Conservation (phyloP, 1,139 yeast species). For the Suhomyces taliae region DNA sequence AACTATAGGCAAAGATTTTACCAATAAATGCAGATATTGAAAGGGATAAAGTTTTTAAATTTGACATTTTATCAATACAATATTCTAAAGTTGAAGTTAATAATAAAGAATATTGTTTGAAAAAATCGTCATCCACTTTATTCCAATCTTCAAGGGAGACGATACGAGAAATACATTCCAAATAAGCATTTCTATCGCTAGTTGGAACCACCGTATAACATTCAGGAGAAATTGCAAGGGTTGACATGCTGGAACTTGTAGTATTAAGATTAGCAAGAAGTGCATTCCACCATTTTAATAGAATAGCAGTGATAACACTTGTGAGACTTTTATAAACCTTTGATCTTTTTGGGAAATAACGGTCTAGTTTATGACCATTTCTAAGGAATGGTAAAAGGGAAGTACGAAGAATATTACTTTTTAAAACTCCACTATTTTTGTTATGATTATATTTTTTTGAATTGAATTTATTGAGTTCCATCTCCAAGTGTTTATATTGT, state of each 20-base stretch:
- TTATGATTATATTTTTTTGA: constrained; percentile 24
- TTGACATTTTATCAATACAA: constrained; percentile 50
- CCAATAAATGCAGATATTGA: constrained; percentile 76
- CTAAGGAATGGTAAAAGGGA: constrained; percentile 68
- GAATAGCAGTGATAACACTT: constrained; percentile 38
- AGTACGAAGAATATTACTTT: constrained; percentile 67
- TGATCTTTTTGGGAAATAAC: constrained; percentile 22
- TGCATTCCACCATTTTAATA: constrained; percentile 68
- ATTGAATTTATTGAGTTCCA: constrained; percentile 47
- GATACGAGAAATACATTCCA: constrained; percentile 72
- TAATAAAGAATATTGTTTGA: constrained; percentile 28
- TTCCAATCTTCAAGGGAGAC: constrained; percentile 67
- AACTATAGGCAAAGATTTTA: constrained; percentile 70
- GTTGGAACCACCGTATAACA: constrained; percentile 17
- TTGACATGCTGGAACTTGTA: constrained; percentile 9
- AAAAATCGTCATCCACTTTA: constrained; percentile 22
- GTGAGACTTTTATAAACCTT: constrained; percentile 34
- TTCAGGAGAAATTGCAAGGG: constrained; percentile 3
- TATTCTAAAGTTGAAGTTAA: constrained; percentile 58
- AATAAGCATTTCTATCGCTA: constrained; percentile 67
- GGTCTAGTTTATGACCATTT: constrained; percentile 25
- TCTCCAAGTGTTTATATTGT: constrained; percentile 46
- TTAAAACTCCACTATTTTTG: constrained; percentile 51
- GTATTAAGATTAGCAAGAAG: constrained; percentile 38
- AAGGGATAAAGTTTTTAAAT: constrained; percentile 56